These are phyloP conservation scores for Physcomitrium patens DNA, from an alignment of 225 moss, liverwort and hornwort species.

Conservation along the genomic window DNA sequence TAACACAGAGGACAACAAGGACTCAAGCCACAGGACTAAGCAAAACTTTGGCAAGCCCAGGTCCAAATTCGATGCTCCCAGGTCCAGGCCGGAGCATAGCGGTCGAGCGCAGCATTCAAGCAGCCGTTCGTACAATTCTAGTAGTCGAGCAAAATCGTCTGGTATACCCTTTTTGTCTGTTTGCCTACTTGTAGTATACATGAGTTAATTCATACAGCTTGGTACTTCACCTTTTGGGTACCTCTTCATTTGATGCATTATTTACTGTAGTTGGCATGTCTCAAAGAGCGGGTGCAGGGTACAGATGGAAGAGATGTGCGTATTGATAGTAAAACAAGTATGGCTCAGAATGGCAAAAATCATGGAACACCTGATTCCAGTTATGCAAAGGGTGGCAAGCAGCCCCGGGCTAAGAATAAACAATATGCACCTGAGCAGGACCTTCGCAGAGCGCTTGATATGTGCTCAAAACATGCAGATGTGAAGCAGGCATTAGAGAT, in stretches of 20 bases:
- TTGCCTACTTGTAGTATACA: background rate
- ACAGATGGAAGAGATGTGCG: constrained; percentile 23
- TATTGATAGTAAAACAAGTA: constrained; percentile 17
- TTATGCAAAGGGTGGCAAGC: constrained; percentile 24
- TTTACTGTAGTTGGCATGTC: constrained; percentile 36
- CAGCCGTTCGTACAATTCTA: constrained; percentile 35
- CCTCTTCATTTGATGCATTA: background rate
- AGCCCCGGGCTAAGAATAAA: constrained; percentile 49
- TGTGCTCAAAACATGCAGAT: constrained; percentile 92
- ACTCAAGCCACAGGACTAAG: constrained; percentile 19
- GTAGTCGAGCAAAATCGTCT: constrained; percentile 29
- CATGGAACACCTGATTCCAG: constrained; percentile 31
- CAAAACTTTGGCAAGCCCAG: constrained; percentile 28
- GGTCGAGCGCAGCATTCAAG: constrained; percentile 23
- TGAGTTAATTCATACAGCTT: background rate
- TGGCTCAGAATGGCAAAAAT: constrained; percentile 34
- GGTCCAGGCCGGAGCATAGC: background rate
- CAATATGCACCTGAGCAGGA: constrained; percentile 65
- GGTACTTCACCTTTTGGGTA: background rate
- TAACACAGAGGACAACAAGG: constrained; percentile 28
- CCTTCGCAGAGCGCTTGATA: constrained; percentile 84
- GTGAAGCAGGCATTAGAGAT: constrained; percentile 77
- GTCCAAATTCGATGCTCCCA: constrained; percentile 25
- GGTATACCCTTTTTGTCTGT: constrained; percentile 32
- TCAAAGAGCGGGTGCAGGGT: constrained; percentile 45